Percentiles rank a stretch among this genome's conserved stretches.
phyloP scores from a whole-genome alignment of 164 flowering plant genomes.

The Stephania japonica region DNA sequence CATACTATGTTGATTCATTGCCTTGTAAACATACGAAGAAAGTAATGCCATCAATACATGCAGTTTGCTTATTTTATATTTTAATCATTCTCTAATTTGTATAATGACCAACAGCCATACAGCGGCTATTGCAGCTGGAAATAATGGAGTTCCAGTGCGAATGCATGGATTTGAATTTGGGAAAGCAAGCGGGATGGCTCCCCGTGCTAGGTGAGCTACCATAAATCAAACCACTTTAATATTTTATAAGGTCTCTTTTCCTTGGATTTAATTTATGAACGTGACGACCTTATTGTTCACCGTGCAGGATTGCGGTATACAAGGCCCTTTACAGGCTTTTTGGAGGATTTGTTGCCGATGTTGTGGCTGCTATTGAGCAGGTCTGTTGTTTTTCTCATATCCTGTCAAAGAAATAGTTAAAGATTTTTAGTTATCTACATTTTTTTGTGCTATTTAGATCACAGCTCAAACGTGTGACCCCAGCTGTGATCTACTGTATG shows the following conservation, averaged over 20 bases:
- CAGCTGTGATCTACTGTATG: neutral
- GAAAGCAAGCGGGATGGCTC: slow-evolving; percentile 99
- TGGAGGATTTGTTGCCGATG: slow-evolving; percentile 98
- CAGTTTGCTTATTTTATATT: neutral
- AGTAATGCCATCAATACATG: neutral
- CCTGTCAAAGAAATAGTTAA: neutral
- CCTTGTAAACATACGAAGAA: no score
- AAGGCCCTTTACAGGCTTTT: slow-evolving; percentile 94
- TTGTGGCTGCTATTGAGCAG: slow-evolving; percentile 98
- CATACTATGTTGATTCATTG: no score
- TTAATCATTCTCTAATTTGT: neutral
- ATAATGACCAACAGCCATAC: slow-evolving; percentile 61
- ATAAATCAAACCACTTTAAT: neutral
- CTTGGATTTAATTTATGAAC: neutral
- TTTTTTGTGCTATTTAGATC: no score
- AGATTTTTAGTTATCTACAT: neutral
- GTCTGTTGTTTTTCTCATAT: slow-evolving; percentile 24
- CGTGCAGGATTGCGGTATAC: slow-evolving; percentile 86
- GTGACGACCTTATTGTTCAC: neutral
- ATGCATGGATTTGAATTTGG: slow-evolving; percentile 94
- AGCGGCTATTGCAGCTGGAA: slow-evolving; percentile 98
- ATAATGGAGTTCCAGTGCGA: slow-evolving; percentile 89
- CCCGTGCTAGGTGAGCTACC: slow-evolving; percentile 76
- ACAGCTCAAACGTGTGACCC: neutral
- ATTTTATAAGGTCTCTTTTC: neutral